Base-by-base conservation (phyloP, 108 stramenopile genomes). In the Cylindrotheca closterium region DNA sequence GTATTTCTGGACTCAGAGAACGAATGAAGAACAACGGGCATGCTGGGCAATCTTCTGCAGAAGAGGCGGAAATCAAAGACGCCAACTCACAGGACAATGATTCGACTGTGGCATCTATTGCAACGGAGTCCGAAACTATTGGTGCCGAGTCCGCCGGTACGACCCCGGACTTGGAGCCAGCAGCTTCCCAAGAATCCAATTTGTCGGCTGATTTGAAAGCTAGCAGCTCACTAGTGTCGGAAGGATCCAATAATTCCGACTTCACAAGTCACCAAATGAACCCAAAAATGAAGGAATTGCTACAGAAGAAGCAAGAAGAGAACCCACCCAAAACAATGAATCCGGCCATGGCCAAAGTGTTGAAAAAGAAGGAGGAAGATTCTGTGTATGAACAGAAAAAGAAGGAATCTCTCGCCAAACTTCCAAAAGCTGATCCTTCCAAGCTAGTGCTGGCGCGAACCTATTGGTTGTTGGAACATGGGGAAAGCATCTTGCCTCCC, bases 401-500 rank as follows among this genome's bases (percentile, higher is more conserved):
- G 25, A 56, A 57, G 29, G 30, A 58, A 32, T 42, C 53, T 19
- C 29, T 57, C 47, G 55, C 26, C 42, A 52, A 52, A 52, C 47
- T 67, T 19, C 66, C 63, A 8, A 47, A 51, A 27, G 24, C 47
- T 10, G 69, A 70, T 46, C 60, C 53, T 26, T 31, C 53, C 45
- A 53, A 70, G 42, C 48, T 70, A 3, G 69, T 79, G 4, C 47
- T 79, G 55, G 71, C 66, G 4, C 51, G 78, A 18, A 66, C 63
- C 80, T 86, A 65, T 82, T 86, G 54, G 63, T 37, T 73, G 1
- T 47, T 73, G 62, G 54, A 77, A 49, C 33, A 58, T 48, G 67
- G 73, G 0, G 69, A 71, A 66, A 21, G 26, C 0, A 24, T 60
- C 18, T 45, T 77, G 4, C 75, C 75, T 22, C 68, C 68, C 3